Conservation (phyloP, 176 grass and related monocot species). For the Phoenix dactylifera region DNA sequence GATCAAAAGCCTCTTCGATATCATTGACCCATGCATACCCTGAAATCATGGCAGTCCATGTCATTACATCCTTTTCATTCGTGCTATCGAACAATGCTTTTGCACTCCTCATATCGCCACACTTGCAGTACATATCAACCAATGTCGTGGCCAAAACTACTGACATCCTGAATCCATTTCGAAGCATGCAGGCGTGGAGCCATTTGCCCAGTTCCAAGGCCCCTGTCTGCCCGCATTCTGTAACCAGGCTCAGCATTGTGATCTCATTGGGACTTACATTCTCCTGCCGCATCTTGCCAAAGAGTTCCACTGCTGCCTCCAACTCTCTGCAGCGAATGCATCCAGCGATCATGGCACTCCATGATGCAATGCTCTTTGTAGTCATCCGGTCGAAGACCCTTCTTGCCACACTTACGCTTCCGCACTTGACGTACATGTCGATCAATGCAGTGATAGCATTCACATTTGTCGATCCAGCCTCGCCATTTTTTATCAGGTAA, state of each 20-base stretch:
- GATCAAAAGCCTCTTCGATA: conserved; percentile 7
- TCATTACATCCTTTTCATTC: not conserved
- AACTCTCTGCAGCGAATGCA: conserved; percentile 8
- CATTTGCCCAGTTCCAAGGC: conserved; percentile 11
- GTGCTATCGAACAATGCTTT: conserved; percentile 12
- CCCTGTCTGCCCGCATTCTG: not conserved
- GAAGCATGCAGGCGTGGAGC: conserved; percentile 15
- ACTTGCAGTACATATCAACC: conserved; percentile 21
- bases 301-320: conserved; percentile 2
- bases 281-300: conserved; percentile 1
- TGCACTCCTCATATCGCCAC: conserved; percentile 9
- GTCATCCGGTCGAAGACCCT: conserved; percentile 12
- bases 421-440: conserved; percentile 18
- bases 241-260: conserved; percentile 17
- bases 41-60: conserved; percentile 15
- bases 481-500: conserved; percentile 9
- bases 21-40: conserved; percentile 6
- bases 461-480: not conserved
- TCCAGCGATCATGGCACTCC: conserved; percentile 15
- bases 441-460: conserved; percentile 17
- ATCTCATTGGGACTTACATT: conserved; percentile 13
- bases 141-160: conserved; percentile 8
- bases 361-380: conserved; percentile 12
- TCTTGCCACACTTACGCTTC: conserved; percentile 3
- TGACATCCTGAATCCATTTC: conserved; percentile 10